Evolutionary conservation across 2,329 filamentous ascomycete genomes (phyloP).

Genomic region (Sphaerostilbella broomeana): DNA sequence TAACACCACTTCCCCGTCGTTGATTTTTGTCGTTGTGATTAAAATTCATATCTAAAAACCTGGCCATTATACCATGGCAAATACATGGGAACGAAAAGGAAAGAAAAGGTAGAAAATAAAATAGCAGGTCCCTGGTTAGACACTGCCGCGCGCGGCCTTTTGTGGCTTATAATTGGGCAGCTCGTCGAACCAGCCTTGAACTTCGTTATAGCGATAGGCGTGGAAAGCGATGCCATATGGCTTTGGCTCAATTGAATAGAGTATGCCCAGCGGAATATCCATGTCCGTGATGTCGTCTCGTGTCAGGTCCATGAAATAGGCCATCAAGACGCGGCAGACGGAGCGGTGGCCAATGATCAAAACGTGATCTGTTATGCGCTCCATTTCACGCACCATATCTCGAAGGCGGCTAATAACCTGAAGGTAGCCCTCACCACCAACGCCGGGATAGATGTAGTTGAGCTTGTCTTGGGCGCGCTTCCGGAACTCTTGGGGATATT

Average conservation of each 20-base stretch:
- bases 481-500: slow-evolving; percentile 72
- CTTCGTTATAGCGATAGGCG: slow-evolving; percentile 82
- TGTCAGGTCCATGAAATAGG: slow-evolving; percentile 92
- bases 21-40: no score
- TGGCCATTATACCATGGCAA: slow-evolving; percentile 11
- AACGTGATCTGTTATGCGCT: slow-evolving; percentile 94
- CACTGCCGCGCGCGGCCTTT: slow-evolving; percentile 33
- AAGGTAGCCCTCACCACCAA: slow-evolving; percentile 91
- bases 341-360: slow-evolving; percentile 89
- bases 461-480: slow-evolving; percentile 81
- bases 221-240: slow-evolving; percentile 97
- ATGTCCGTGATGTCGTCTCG: slow-evolving; percentile 89
- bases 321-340: slow-evolving; percentile 84
- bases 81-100: neutral
- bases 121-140: no score
- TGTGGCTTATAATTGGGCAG: slow-evolving; percentile 76
- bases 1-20: no score
- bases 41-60: slow-evolving; percentile 9
- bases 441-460: slow-evolving; percentile 91
- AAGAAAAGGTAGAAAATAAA: neutral
- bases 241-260: slow-evolving; percentile 94
- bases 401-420: slow-evolving; percentile 94
- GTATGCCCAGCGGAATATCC: slow-evolving; percentile 86
- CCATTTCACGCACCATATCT: slow-evolving; percentile 92
- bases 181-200: slow-evolving; percentile 73